Evolutionary conservation across 2,329 filamentous ascomycete species (phyloP), one percentile per base, ranked within the genome.

Genomic region (Tetracladium maxilliforme): DNA sequence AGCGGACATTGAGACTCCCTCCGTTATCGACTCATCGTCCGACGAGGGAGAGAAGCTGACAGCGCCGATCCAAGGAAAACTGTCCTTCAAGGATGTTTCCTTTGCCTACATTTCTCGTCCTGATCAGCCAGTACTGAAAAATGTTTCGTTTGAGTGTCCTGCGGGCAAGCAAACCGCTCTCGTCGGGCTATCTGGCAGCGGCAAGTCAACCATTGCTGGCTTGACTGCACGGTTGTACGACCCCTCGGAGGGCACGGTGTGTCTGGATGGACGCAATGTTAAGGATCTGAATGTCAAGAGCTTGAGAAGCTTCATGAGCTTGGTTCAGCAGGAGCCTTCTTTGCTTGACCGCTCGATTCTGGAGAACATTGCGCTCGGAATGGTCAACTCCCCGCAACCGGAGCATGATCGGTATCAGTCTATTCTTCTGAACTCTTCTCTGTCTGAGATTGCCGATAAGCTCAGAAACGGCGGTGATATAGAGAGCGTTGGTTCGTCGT

Each of bases 211-310:
- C 3, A 48, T 68, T 37, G 60, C 65, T 3, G 59, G 57, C 5
- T 47, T 74, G 3, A 42, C 68, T 2, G 58, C 64, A 19, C 52
- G 71, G 19, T 54, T 74, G 16, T 73, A 76, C 33, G 61, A 70
- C 26, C 61, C 65, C 0, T 52, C 53, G 1, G 44, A 49, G 4
- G 69, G 68, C 4, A 30, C 31, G 4, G 48, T 56, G 9, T 35
- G 38, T 10, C 43, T 56, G 11, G 52, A 54, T 32, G 48, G 44
- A 10, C 41, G 47, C 12, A 34, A 46, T 24, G 36, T 55, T 25
- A 39, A 44, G 6, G 36, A 48, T 13, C 21, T 54, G 6, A 52
- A 51, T 19, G 22, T 41, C 8, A 33, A 35, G 2, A 40, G 34
- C 33, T 28, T 42, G 18, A 28, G 40, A 17, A 29, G 27, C n/a